Base-by-base conservation (phyloP, 257 asterid genomes). In the Penstemon newberryi region DNA sequence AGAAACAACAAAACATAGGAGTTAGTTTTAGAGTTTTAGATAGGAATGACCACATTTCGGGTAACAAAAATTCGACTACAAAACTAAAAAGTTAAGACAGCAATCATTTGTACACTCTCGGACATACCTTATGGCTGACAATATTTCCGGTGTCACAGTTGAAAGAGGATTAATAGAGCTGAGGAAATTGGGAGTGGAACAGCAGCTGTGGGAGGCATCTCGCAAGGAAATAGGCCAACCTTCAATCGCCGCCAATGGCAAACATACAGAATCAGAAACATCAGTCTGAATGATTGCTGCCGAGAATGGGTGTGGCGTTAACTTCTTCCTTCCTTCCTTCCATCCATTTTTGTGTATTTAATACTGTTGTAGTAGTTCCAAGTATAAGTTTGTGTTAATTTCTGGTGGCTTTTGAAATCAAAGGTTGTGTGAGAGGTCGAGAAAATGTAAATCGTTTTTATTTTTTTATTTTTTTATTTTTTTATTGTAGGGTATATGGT, bases 131-230 rank as follows among this genome's bases (percentile, higher is more conserved):
- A 36, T 12, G 47, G 19, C n/a, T 12, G 4, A 4, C 36, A 59
- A 59, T 18, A n/a, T 39, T 59, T 39, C 8, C 4, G 7, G 44
- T 37, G 43, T 39, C 45, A 6, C 65, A 90, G 99, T 74, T 7
- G 97, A 93, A 67, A 93, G 97, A 0, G 97, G 96, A 6, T 75
- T 87, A 33, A 54, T 78, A 70, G 97, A 93, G 91, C 89, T 93
- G 15, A 82, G 85, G 76, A 93, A 82, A 70, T 67, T 93, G 80
- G 97, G 92, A 33, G 56, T 88, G 7, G 99, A 90, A 78, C 77
- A 79, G 36, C 86, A 88, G 75, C 58, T 93, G 70, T 93, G 97
- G 97, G 90, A 90, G 77, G 86, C 81, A 77, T 83, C 93, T n/a
- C 95, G 97, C 9, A 77, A 76, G 79, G 92, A 84, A 67, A 81